Evolutionary conservation across 495 filamentous ascomycete species (phyloP), one percentile per base, ranked within the genome.

Genomic region (Cryomyces antarcticus): DNA sequence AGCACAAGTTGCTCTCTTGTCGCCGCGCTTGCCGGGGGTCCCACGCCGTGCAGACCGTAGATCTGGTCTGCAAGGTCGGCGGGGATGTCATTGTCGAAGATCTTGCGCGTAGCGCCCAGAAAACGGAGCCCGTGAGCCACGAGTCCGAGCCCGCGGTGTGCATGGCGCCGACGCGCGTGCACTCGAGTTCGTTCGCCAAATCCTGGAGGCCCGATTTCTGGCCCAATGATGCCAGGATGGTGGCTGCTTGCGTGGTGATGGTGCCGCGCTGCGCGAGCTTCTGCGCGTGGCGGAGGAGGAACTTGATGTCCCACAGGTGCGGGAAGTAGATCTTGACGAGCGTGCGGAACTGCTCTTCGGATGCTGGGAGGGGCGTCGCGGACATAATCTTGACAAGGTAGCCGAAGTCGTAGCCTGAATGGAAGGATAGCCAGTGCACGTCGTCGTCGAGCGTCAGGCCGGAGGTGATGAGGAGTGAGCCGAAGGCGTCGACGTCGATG

Each of bases 321-420:
- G 89, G 92, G 62, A 97, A 97, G 66, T 85, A 96, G 39, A 80
- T 80, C 44, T 77, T 78, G 46, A 95, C 80, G 12, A 82, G 66
- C 44, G 74, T 71, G 54, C 86, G 80, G 58, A 93, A 97, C 41
- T 86, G 77, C 36, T 72, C 70, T 56, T 96, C 89, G 49, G 87
- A 82, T 43, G 82, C 77, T 3, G 89, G 89, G 7, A 97, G 67
- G 38, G 76, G 72, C 24, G 76, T 67, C 61, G 77, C 78, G 30
- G 76, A 70, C 60, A 97, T 77, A 31, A 95, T 76, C 62, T 97
- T 96, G 55, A 93, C 82, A 39, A 96, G 63, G 54, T 96, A 95
- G 33, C 84, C 89, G 62, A 97, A 94, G 63, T 97, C 89, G 63
- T 97, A 97, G 39, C 89, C 89, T n/a, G 82, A 87, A 59, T 97